Evolutionary conservation across 2,329 filamentous ascomycete species (phyloP).

Genomic region (Ceratocystis destructans): DNA sequence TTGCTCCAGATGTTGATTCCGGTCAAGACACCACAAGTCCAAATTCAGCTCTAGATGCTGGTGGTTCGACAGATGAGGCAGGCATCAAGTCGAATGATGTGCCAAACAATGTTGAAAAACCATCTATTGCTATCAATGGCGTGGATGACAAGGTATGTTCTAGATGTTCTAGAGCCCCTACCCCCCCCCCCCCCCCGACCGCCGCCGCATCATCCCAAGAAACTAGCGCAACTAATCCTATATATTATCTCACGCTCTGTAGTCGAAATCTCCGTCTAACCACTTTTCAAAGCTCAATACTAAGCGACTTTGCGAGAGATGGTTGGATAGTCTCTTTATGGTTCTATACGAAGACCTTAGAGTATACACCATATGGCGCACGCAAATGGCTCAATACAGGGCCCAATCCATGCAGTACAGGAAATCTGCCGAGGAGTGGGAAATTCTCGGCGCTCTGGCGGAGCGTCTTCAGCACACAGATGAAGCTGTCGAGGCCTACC

Average conservation of each 20-base stretch:
- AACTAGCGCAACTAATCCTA: background rate
- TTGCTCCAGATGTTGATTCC: background rate
- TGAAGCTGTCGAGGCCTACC: slow-evolving; percentile 86
- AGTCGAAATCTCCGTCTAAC: slow-evolving; percentile 52
- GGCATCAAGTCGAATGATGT: background rate
- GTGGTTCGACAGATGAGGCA: background rate
- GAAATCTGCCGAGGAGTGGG: slow-evolving; percentile 95
- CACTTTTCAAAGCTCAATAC: slow-evolving; percentile 87
- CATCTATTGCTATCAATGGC: slow-evolving; percentile 11
- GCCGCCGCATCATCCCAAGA: background rate
- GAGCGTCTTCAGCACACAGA: slow-evolving; percentile 84
- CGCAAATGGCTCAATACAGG: slow-evolving; percentile 89
- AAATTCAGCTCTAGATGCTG: background rate
- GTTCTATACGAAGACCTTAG: slow-evolving; percentile 94
- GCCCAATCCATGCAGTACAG: slow-evolving; percentile 91
- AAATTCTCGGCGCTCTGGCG: slow-evolving; percentile 85
- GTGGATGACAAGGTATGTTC: slow-evolving; percentile 6
- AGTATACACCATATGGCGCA: slow-evolving; percentile 98
- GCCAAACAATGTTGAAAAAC: slow-evolving; percentile 12
- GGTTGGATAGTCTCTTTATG: slow-evolving; percentile 98
- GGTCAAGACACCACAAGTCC: background rate
- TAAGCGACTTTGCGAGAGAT: slow-evolving; percentile 91
- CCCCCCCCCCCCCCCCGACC: background rate
- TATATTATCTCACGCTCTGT: slow-evolving; percentile 6
- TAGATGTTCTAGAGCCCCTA: background rate